Evolutionary conservation across 179 eudicot genomes (phyloP), one percentile per base, ranked within the genome.

Genomic region (Patellifolia procumbens): DNA sequence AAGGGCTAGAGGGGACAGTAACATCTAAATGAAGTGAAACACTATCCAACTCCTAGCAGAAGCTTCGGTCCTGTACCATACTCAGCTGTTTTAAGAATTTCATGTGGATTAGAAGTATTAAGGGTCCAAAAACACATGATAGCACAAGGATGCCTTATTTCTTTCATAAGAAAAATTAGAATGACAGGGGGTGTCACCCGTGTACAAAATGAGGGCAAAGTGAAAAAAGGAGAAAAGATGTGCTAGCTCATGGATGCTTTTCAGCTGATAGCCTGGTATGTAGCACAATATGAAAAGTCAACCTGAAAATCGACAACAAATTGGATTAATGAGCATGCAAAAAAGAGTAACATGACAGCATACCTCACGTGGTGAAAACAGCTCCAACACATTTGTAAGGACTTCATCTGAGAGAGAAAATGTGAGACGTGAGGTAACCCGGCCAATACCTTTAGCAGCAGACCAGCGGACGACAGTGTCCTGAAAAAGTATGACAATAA

Each of bases 401-500:
- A 95, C 92, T 89, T 95, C 99, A 79, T 95, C 99, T 42, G 99
- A 84, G 70, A 95, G 90, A 58, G 90, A 78, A 78, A 82, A 86
- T 17, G 97, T 93, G 70, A 95, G 86, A 58, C 91, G 90, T 65
- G 97, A 90, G 68, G 95, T 87, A 70, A 95, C 85, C 0, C 99
- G 97, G 59, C 99, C 99, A 82, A 95, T 87, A 77, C 99, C 99
- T 90, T 95, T 95, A 70, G 99, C 99, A 81, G 97, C 95, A 86
- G 99, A 95, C 99, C 99, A 95, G 73, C 99, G 97, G 74, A 95
- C 99, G 81, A 95, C 93, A 55, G 99, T 95, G 79, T 95, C 99
- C 99, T 95, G 84, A 78, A 88, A 49, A 43, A 58, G 73, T 51
- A 56, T 31, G 45, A 49, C 17, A 5, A 49, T 28, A 48, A 64